Percentiles rank a stretch among this genome's conserved stretches.
These are phyloP conservation scores for Parathielavia appendiculata DNA, from an alignment of 495 filamentous ascomycete genomes.

Conservation along the genomic window DNA sequence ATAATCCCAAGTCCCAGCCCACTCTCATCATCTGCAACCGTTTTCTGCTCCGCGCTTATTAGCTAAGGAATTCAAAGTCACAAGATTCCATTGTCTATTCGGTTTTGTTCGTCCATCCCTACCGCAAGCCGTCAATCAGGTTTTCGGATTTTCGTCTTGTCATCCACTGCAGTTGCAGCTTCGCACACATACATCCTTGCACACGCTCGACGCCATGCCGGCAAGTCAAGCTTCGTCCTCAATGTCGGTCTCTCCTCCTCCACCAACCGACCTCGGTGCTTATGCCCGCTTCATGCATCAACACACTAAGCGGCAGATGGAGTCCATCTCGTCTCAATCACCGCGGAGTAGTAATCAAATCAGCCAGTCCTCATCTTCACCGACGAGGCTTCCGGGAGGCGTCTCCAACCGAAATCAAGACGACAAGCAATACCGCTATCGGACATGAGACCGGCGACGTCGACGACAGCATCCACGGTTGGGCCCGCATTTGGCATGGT, in stretches of 20 bases:
- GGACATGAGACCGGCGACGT: neutral
- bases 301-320: slow-evolving; percentile 51
- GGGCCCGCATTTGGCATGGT: too few relatives aligned
- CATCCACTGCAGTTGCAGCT: neutral
- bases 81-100: neutral
- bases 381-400: slow-evolving; percentile 33
- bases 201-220: slow-evolving; percentile 32
- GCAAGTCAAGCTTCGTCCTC: slow-evolving; percentile 26
- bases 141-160: neutral
- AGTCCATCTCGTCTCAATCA: slow-evolving; percentile 33
- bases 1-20: slow-evolving; percentile 23
- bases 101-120: too few relatives aligned
- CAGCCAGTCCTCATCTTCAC: slow-evolving; percentile 23
- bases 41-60: slow-evolving; percentile 3
- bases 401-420: slow-evolving; percentile 16
- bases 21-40: slow-evolving; percentile 2
- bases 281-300: slow-evolving; percentile 48
- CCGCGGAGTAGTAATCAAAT: slow-evolving; percentile 12
- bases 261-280: slow-evolving; percentile 40
- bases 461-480: neutral
- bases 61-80: neutral
- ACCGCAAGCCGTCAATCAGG: neutral
- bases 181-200: neutral
- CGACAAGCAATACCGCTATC: slow-evolving; percentile 5
- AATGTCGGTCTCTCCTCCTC: slow-evolving; percentile 35